Percentiles rank a stretch among this genome's conserved stretches.
These are phyloP conservation scores for Amesomyces nigricolor DNA, from an alignment of 2,329 filamentous ascomycete genomes.

Conservation along the genomic window DNA sequence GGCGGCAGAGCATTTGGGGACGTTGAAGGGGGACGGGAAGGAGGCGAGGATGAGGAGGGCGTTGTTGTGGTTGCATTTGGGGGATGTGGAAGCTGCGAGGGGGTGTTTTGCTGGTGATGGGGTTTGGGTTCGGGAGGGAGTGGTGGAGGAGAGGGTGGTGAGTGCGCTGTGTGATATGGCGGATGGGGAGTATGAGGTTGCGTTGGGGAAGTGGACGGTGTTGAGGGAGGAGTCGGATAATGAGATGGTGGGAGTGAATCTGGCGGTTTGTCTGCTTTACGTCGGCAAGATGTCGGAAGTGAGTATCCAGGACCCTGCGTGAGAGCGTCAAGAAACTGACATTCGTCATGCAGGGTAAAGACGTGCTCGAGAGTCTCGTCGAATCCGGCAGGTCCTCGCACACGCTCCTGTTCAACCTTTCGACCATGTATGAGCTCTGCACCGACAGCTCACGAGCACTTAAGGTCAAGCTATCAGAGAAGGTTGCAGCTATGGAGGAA, in stretches of 20 bases:
- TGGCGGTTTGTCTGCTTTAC: conserved; percentile 80
- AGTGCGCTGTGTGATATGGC: conserved; percentile 70
- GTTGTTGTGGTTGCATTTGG: conserved; percentile 71
- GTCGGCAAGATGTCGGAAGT: conserved; percentile 64
- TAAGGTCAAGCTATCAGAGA: conserved; percentile 67
- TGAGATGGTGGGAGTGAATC: conserved; percentile 73
- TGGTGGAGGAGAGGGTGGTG: conserved; percentile 46
- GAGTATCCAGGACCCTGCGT: conserved; percentile 5
- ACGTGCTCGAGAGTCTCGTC: conserved; percentile 61
- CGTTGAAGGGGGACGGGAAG: conserved; percentile 40
- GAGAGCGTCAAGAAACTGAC: conserved; percentile 23
- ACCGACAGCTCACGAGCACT: conserved; percentile 66
- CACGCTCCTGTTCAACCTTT: conserved; percentile 80
- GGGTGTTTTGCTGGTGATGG: conserved; percentile 39
- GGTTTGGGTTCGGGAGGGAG: conserved; percentile 40
- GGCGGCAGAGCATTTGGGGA: conserved; percentile 66
- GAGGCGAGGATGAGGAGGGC: conserved; percentile 47
- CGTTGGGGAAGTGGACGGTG: conserved; percentile 56
- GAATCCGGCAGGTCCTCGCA: conserved; percentile 62
- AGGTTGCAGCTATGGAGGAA: conserved; percentile 55
- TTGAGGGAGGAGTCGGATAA: conserved; percentile 42
- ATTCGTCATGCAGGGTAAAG: conserved; percentile 47
- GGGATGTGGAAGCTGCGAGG: conserved; percentile 65
- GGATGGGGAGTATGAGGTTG: conserved; percentile 64
- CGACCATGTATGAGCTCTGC: conserved; percentile 87